phyloP scores from a whole-genome alignment of 2,329 filamentous ascomycete species.

The Fusarium cicatricum region DNA sequence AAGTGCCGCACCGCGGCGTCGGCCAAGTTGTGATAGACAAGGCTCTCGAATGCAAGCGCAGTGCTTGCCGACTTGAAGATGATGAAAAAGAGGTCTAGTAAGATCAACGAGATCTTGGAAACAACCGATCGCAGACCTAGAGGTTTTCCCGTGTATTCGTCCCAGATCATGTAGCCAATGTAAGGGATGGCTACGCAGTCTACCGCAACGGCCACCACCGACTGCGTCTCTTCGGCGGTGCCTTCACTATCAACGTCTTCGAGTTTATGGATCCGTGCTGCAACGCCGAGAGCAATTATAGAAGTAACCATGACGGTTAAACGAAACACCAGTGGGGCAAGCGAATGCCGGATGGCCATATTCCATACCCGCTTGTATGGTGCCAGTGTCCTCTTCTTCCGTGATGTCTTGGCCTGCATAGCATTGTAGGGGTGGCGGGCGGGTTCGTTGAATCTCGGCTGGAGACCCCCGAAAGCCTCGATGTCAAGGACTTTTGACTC shows the following conservation, averaged over 20 bases:
- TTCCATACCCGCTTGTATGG: constrained; percentile 68
- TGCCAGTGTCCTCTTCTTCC: constrained; percentile 43
- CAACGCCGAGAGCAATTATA: constrained; percentile 79
- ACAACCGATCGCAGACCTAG: constrained; percentile 84
- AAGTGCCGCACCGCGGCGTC: constrained; percentile 58
- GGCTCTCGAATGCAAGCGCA: constrained; percentile 84
- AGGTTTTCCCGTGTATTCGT: constrained; percentile 95
- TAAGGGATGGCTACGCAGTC: constrained; percentile 91
- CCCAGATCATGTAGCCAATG: constrained; percentile 91
- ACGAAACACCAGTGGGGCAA: constrained; percentile 86
- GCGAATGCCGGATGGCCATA: constrained; percentile 78
- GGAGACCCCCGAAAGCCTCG: constrained; percentile 55
- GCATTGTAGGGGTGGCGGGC: constrained; percentile 45
- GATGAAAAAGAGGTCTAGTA: constrained; percentile 95
- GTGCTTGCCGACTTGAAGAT: constrained; percentile 96
- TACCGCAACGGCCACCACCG: constrained; percentile 87
- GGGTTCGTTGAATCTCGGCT: constrained; percentile 57
- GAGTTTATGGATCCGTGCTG: constrained; percentile 75
- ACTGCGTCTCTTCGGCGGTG: constrained; percentile 72
- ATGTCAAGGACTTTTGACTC: constrained; percentile 58
- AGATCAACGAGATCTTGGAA: constrained; percentile 87
- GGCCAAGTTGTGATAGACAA: constrained; percentile 65
- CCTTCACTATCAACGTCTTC: constrained; percentile 55
- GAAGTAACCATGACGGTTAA: constrained; percentile 85
- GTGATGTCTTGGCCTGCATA: constrained; percentile 41